Evolutionary conservation across 2,329 filamentous ascomycete species (phyloP).

Genomic region (Nannizziopsis barbatae): DNA sequence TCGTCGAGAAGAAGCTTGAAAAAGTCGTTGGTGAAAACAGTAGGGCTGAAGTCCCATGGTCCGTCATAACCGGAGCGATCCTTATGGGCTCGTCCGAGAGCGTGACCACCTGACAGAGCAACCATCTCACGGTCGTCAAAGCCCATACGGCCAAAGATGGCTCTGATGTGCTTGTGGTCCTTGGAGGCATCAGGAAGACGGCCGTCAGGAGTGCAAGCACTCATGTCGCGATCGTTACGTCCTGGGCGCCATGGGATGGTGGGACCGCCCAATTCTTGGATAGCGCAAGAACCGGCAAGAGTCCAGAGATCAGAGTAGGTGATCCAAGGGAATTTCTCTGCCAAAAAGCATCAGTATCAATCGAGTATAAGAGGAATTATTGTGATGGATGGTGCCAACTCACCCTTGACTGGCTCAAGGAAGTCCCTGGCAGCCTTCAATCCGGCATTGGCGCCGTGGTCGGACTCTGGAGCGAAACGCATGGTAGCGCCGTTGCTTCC

Average conservation of each 20-base stretch:
- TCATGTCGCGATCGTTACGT: conserved; percentile 64
- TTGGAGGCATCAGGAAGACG: conserved; percentile 74
- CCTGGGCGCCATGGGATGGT: conserved; percentile 79
- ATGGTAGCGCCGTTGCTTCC: conserved; percentile 95
- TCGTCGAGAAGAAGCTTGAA: conserved; percentile 77
- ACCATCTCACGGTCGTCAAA: conserved; percentile 97
- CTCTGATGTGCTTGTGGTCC: conserved; percentile 68
- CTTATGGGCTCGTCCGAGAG: conserved; percentile 78
- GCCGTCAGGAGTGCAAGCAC: conserved; percentile 86
- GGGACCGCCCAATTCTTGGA: conserved; percentile 93
- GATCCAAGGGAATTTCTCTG: conserved; percentile 85
- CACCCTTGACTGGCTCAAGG: conserved; percentile 79
- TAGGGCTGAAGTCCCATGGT: conserved; percentile 86
- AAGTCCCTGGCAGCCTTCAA: conserved; percentile 79
- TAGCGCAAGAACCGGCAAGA: conserved; percentile 67
- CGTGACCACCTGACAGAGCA: conserved; percentile 73
- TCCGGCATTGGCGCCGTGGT: conserved; percentile 89
- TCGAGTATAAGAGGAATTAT: conserved; percentile 14
- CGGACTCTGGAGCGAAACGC: conserved; percentile 80
- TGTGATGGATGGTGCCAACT: conserved; percentile 22
- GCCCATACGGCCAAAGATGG: conserved; percentile 93
- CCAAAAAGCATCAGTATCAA: conserved; percentile 8
- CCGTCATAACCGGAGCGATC: conserved; percentile 81
- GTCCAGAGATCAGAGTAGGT: conserved; percentile 96
- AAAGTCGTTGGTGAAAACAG: conserved; percentile 88